phyloP scores from a whole-genome alignment of 2,329 filamentous ascomycete species.

The Venturia aucupariae region DNA sequence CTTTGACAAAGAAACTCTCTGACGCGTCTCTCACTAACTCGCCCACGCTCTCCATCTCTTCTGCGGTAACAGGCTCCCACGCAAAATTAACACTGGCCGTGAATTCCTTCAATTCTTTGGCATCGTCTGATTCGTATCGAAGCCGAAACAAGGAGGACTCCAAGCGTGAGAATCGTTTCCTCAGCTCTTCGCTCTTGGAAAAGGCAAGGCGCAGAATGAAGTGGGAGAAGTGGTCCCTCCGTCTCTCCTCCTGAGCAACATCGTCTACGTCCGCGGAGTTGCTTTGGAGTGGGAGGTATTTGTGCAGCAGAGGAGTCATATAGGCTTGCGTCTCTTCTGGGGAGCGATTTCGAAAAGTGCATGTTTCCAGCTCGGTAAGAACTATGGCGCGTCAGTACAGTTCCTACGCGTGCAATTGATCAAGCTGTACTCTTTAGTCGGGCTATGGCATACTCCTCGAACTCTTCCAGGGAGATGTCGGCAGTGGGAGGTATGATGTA shows the following conservation, averaged over 20 bases:
- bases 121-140: constrained; percentile 68
- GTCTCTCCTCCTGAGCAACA: constrained; percentile 60
- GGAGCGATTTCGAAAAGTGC: constrained; percentile 85
- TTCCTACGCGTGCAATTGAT: constrained; percentile 9
- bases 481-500: constrained; percentile 81
- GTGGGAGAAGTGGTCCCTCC: constrained; percentile 95
- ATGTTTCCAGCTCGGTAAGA: constrained; percentile 82
- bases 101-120: constrained; percentile 64
- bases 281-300: constrained; percentile 71
- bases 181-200: constrained; percentile 79
- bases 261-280: constrained; percentile 53
- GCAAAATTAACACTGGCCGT: constrained; percentile 68
- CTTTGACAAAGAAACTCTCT: constrained; percentile 29
- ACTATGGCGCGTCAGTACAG: constrained; percentile 41
- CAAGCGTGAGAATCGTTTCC: constrained; percentile 73
- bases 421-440: constrained; percentile 59
- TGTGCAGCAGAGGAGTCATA: constrained; percentile 79
- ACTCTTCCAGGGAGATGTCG: constrained; percentile 93
- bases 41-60: constrained; percentile 63
- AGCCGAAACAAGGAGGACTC: constrained; percentile 86
- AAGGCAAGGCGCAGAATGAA: constrained; percentile 95
- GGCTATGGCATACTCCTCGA: constrained; percentile 98
- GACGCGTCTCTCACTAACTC: constrained; percentile 47
- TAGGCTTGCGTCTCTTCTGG: constrained; percentile 72
- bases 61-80: constrained; percentile 73